Conservation (phyloP, 2,329 filamentous ascomycete genomes). For the Dothideomycetes sp. region DNA sequence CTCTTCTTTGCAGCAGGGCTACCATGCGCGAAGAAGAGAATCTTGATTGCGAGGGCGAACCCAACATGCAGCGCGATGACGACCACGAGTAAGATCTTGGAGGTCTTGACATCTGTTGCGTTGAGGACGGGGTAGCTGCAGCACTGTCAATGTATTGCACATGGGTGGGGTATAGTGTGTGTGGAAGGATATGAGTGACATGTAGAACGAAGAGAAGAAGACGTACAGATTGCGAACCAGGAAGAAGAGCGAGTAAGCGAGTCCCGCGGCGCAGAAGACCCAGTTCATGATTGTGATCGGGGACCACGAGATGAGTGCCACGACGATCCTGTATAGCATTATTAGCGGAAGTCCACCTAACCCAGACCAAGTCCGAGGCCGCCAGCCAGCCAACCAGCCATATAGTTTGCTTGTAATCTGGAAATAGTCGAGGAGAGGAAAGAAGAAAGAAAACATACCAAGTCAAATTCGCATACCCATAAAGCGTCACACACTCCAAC, state of each 20-base stretch:
- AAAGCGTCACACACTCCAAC: constrained; percentile 89
- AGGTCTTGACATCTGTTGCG: constrained; percentile 84
- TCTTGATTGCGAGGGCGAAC: constrained; percentile 89
- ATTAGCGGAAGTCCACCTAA: too few species aligned
- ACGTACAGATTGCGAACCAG: constrained; percentile 65
- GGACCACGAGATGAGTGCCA: constrained; percentile 85
- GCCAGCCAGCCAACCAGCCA: too few species aligned
- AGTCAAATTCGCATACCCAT: constrained; percentile 92
- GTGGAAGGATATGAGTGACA: too few species aligned
- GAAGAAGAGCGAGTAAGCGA: constrained; percentile 72
- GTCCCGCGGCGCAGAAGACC: constrained; percentile 81
- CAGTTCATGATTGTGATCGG: constrained; percentile 77
- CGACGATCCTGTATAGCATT: constrained; percentile 47
- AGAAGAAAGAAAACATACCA: constrained; percentile 40
- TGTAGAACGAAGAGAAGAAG: neutral
- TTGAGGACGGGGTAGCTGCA: constrained; percentile 61
- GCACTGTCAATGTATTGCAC: constrained; percentile 7
- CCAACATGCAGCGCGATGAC: constrained; percentile 80
- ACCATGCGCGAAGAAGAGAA: constrained; percentile 77
- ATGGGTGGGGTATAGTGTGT: too few species aligned
- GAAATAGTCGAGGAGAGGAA: too few species aligned
- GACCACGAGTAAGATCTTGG: constrained; percentile 73
- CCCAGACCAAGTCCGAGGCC: too few species aligned
- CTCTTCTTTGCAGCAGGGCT: constrained; percentile 7
- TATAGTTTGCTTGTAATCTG: too few species aligned